phyloP scores from a whole-genome alignment of 768 basidiomycete genomes.

The Lentinula raphanica region DNA sequence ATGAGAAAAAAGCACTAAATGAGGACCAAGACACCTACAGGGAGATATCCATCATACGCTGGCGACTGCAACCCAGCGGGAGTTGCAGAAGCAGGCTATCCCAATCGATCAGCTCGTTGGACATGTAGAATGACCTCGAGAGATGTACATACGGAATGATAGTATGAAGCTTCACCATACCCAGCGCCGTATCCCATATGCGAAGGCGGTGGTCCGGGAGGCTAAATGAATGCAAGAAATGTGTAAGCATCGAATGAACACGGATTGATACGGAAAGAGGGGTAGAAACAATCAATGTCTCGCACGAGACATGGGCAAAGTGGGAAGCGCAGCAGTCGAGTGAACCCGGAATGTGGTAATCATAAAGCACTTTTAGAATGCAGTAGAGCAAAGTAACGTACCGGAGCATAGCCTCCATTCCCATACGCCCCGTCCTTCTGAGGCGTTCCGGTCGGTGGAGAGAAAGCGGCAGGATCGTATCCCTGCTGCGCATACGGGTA shows the following conservation, averaged over 20 bases:
- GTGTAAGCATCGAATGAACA: background rate
- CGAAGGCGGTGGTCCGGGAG: slow-evolving; percentile 1
- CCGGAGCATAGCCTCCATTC: background rate
- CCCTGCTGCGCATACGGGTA: background rate
- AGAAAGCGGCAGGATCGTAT: background rate
- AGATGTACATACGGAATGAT: background rate
- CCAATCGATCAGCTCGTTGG: background rate
- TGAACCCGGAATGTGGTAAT: too few relatives aligned
- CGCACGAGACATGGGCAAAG: too few relatives aligned
- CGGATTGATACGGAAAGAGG: background rate
- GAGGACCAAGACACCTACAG: background rate
- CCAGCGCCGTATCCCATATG: background rate
- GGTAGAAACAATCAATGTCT: background rate
- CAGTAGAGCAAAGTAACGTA: background rate
- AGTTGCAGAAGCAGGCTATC: background rate
- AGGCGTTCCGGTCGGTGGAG: background rate
- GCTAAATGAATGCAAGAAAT: background rate
- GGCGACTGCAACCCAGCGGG: background rate
- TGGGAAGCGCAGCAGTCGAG: background rate
- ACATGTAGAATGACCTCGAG: background rate
- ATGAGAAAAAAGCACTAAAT: background rate
- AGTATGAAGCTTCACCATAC: background rate
- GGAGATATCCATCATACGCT: background rate
- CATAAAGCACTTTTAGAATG: too few relatives aligned
- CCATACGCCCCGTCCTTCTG: background rate